Evolutionary conservation across 2,329 filamentous ascomycete genomes (phyloP).

Genomic region (Amauroascus verrucosus): DNA sequence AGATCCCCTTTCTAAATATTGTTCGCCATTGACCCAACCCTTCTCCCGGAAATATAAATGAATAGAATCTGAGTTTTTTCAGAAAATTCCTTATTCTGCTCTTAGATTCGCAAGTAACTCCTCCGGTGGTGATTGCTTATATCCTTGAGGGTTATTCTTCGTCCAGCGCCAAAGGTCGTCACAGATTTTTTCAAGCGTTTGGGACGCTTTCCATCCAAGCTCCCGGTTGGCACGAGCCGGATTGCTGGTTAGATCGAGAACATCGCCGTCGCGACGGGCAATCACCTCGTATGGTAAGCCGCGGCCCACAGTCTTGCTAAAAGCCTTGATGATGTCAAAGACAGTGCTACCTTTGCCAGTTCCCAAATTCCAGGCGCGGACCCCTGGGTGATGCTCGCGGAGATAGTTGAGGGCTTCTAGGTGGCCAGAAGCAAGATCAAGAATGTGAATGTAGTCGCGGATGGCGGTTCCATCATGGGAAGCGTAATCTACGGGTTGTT

Average conservation of each 20-base stretch:
- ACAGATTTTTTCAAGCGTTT: constrained; percentile 85
- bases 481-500: constrained; percentile 58
- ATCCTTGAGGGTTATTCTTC: constrained; percentile 89
- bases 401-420: constrained; percentile 84
- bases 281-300: constrained; percentile 81
- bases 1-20: neutral
- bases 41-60: neutral
- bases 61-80: neutral
- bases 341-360: constrained; percentile 92
- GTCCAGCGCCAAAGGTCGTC: constrained; percentile 96
- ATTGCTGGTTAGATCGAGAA: constrained; percentile 89
- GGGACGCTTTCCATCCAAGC: constrained; percentile 82
- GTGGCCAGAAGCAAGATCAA: constrained; percentile 79
- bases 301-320: constrained; percentile 74
- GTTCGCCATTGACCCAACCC: neutral
- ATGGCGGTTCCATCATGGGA: constrained; percentile 89
- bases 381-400: constrained; percentile 70
- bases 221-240: constrained; percentile 77
- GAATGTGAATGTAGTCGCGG: constrained; percentile 95
- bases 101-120: constrained; percentile 53
- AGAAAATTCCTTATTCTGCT: neutral
- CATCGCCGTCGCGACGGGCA: constrained; percentile 72
- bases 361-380: constrained; percentile 93
- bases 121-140: constrained; percentile 80
- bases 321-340: constrained; percentile 94